Conservation (phyloP, 2,329 filamentous ascomycete species). For the Plectosphaerella sp. region DNA sequence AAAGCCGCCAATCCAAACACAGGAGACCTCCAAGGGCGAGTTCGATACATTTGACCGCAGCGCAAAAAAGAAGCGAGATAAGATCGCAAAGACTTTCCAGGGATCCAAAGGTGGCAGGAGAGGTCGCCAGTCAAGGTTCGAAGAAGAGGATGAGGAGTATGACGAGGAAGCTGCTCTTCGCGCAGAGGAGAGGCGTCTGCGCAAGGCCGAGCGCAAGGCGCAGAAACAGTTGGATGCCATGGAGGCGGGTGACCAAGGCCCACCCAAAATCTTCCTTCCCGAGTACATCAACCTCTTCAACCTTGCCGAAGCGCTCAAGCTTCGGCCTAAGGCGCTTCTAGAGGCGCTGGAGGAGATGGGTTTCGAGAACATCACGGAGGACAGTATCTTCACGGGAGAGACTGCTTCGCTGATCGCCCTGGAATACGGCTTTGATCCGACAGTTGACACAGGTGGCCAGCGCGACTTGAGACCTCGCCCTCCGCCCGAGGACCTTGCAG, state of each 20-base stretch:
- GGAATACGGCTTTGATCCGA: constrained; percentile 89
- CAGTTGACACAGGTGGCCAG: constrained; percentile 60
- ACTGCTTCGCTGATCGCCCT: constrained; percentile 85
- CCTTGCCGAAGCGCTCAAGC: constrained; percentile 68
- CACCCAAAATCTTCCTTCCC: constrained; percentile 63
- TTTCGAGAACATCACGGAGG: constrained; percentile 78
- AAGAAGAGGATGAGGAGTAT: constrained; percentile 27
- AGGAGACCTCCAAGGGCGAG: too few species aligned
- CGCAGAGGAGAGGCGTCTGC: constrained; percentile 32
- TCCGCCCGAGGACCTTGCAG: constrained; percentile 60
- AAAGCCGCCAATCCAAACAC: too few species aligned
- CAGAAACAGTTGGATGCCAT: constrained; percentile 31
- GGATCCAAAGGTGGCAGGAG: constrained; percentile 3
- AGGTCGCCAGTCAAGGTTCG: background rate
- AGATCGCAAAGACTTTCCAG: too few species aligned
- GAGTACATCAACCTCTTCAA: constrained; percentile 89
- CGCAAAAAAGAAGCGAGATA: too few species aligned
- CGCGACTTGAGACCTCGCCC: constrained; percentile 71
- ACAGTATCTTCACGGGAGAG: constrained; percentile 86
- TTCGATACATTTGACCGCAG: too few species aligned
- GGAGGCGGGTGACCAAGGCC: constrained; percentile 37
- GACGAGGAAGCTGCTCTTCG: constrained; percentile 31
- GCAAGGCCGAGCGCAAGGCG: constrained; percentile 37
- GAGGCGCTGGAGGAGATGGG: constrained; percentile 76
- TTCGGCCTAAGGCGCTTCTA: constrained; percentile 69